phyloP scores from a whole-genome alignment of 1,139 yeast species.

The Zygosaccharomyces pseudobailii region DNA sequence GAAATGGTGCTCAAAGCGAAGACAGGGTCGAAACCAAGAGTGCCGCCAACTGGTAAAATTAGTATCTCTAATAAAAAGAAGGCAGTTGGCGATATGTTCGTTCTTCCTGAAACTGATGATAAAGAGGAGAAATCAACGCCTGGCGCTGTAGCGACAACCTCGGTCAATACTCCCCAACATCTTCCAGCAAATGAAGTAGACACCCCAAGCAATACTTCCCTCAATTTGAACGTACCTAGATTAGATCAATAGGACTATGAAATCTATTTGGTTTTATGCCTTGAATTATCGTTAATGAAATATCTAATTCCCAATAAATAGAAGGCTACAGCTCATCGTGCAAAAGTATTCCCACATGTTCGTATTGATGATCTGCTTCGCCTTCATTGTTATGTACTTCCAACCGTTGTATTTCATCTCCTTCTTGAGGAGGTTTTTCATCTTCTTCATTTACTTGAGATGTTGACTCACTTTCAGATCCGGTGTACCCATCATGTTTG shows the following conservation, averaged over 20 bases:
- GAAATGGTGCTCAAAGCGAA: constrained; percentile 71
- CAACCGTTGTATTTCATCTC: neutral
- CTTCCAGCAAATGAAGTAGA: constrained; percentile 3
- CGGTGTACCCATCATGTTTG: neutral
- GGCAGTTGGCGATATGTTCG: constrained; percentile 48
- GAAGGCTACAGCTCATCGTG: constrained; percentile 6
- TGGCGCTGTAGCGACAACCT: neutral
- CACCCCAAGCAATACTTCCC: constrained; percentile 10
- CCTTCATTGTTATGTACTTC: neutral
- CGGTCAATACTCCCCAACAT: constrained; percentile 1
- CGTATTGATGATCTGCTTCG: neutral
- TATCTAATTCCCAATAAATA: neutral
- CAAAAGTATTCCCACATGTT: neutral
- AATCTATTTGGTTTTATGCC: neutral
- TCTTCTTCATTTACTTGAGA: neutral
- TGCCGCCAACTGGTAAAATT: constrained; percentile 93
- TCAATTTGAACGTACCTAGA: constrained; percentile 12
- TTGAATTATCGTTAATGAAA: neutral
- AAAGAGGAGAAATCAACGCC: neutral
- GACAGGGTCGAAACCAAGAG: constrained; percentile 71
- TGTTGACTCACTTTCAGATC: neutral
- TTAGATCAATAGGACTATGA: neutral
- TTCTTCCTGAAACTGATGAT: constrained; percentile 36
- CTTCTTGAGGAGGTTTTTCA: neutral
- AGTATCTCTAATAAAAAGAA: constrained; percentile 59